phyloP scores from a whole-genome alignment of 441 rosid species.

The Adansonia rubrostipa region DNA sequence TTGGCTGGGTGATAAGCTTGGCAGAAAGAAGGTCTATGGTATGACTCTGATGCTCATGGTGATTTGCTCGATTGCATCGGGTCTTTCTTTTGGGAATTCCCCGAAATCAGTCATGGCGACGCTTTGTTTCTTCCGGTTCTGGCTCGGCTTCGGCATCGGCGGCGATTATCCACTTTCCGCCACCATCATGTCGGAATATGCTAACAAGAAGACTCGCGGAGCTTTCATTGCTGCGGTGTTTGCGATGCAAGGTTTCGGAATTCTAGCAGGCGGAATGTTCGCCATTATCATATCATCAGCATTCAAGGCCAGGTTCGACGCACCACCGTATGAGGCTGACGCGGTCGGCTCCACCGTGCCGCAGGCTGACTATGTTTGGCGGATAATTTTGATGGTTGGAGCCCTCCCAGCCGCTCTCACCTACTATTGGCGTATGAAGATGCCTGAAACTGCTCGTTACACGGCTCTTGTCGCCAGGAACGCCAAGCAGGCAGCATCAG shows the following conservation, averaged over 20 bases:
- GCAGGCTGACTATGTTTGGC: conserved; percentile 75
- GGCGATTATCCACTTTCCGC: too few relatives aligned
- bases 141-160: too few relatives aligned
- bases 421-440: conserved; percentile 77
- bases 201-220: too few relatives aligned
- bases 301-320: conserved; percentile 47
- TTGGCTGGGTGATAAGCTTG: conserved; percentile 82
- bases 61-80: conserved; percentile 59
- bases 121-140: conserved; percentile 49
- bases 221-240: too few relatives aligned
- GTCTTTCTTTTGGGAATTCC: conserved; percentile 61
- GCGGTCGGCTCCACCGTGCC: conserved; percentile 64
- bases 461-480: conserved; percentile 85
- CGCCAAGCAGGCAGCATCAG: conserved; percentile 65
- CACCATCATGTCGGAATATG: too few relatives aligned
- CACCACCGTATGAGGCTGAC: conserved; percentile 58
- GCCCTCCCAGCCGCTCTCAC: conserved; percentile 78
- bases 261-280: conserved; percentile 69
- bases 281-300: conserved; percentile 51
- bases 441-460: conserved; percentile 90
- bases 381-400: conserved; percentile 69
- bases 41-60: conserved; percentile 78
- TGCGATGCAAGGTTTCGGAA: conserved; percentile 92
- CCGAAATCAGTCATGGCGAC: conserved; percentile 63
- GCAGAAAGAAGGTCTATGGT: conserved; percentile 75